These are phyloP conservation scores for Monascus purpureus DNA, from an alignment of 495 filamentous ascomycete genomes.

Conservation along the genomic window DNA sequence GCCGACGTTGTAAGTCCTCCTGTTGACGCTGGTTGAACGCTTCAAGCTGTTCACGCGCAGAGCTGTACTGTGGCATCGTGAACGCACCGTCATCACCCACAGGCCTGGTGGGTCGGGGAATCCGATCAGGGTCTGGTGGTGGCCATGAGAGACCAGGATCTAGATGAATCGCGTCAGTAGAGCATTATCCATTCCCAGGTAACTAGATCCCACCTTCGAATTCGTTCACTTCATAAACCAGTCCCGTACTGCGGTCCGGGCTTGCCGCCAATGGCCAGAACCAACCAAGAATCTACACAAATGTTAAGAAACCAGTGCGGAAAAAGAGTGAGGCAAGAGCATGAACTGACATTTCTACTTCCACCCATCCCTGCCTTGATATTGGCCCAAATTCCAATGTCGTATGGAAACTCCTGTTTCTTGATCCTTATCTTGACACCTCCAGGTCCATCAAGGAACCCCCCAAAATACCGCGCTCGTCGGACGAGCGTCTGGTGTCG, in stretches of 20 bases:
- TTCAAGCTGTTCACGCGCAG: constrained; percentile 33
- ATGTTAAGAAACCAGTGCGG: constrained; percentile 1
- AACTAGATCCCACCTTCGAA: constrained; percentile 55
- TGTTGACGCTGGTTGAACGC: constrained; percentile 44
- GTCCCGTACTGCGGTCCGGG: constrained; percentile 39
- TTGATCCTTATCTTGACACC: constrained; percentile 40
- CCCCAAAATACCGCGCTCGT: constrained; percentile 41
- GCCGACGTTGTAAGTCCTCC: constrained; percentile 35
- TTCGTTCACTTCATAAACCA: constrained; percentile 68
- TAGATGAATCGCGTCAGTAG: no score
- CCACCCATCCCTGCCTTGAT: constrained; percentile 62
- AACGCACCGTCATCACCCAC: constrained; percentile 14
- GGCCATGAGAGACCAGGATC: constrained; percentile 57
- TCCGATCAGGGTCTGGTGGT: constrained; percentile 77
- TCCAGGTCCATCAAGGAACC: constrained; percentile 46
- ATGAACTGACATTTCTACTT: constrained; percentile 26
- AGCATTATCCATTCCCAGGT: no score
- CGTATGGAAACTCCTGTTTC: constrained; percentile 78
- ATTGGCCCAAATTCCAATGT: constrained; percentile 77
- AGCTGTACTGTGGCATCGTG: constrained; percentile 13
- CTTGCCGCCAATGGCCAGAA: constrained; percentile 49
- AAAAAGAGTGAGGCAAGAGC: neutral
- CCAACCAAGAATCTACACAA: constrained; percentile 38
- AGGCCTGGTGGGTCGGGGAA: constrained; percentile 32
- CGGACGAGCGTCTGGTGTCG: constrained; percentile 64